Evolutionary conservation across 805 yeast species (phyloP), one percentile per base, ranked within the genome.

Genomic region (Ogataea corticis): DNA sequence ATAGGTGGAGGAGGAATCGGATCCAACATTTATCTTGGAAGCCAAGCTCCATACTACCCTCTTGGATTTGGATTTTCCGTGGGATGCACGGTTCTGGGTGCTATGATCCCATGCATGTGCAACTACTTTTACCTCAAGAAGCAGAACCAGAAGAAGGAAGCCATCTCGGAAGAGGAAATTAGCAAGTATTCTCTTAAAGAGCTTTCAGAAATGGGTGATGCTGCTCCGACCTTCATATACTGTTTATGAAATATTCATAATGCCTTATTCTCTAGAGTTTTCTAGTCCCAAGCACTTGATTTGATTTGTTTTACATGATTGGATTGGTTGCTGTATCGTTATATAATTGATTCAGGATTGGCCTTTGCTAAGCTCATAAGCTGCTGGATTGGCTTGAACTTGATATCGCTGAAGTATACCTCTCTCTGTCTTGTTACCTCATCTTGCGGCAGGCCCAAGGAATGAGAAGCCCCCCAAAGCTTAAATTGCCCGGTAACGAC

Each of bases 201-300:
- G 39, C 54, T 71, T 37, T 48, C 61, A 11, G 61, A 58, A 38
- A 57, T 70, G 71, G 77, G 76, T 16, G 76, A 73, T 55, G 66
- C 65, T 49, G 66, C 66, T 39, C 77, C 77, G 1, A 63, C 64
- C 36, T 72, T 64, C 47, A 54, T 56, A 15, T 72, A 72, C 33
- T 43, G 45, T 34, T 38, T 46, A 12, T 42, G 38, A 38, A n/a
- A n/a, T n/a, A n/a, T n/a, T n/a, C n/a, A n/a, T n/a, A n/a, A n/a
- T n/a, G n/a, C n/a, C n/a, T n/a, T n/a, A n/a, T n/a, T n/a, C n/a
- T n/a, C n/a, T n/a, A n/a, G n/a, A n/a, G n/a, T n/a, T n/a, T n/a
- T n/a, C n/a, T n/a, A n/a, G n/a, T n/a, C n/a, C n/a, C n/a, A n/a
- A n/a, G n/a, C n/a, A n/a, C n/a, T n/a, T n/a, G 31, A 28, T 28